Percentiles rank a stretch among this genome's conserved stretches.
Evolutionary conservation across 2,329 filamentous ascomycete species (phyloP).

Genomic region (Scleromitrula shiraiana): DNA sequence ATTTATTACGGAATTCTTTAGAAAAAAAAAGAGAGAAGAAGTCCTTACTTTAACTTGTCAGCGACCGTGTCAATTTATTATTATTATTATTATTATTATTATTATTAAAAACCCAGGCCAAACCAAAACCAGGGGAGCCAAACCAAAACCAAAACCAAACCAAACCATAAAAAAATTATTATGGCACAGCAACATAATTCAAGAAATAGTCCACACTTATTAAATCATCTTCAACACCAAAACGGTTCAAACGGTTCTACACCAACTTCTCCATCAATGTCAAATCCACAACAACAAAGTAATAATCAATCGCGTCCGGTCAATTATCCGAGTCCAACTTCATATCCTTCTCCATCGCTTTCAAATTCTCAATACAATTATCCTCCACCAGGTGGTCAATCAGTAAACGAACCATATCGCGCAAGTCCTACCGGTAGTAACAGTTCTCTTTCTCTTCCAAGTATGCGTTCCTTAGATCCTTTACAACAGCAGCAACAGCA

Average conservation of each 20-base stretch:
- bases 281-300: conserved; percentile 22
- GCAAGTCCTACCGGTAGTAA: conserved; percentile 36
- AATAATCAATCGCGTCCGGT: conserved; percentile 21
- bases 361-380: conserved; percentile 42
- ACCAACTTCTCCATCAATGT: conserved; percentile 29
- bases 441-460: conserved; percentile 40
- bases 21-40: conserved; percentile 4
- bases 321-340: conserved; percentile 38
- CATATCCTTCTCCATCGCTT: conserved; percentile 39
- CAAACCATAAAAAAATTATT: no score
- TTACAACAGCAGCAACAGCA: conserved; percentile 28
- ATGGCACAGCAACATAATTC: conserved; percentile 22
- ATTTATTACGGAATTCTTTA: background rate
- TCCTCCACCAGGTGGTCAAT: conserved; percentile 32
- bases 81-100: no score
- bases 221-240: conserved; percentile 21
- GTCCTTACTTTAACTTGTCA: background rate
- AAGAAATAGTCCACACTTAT: conserved; percentile 25
- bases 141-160: no score
- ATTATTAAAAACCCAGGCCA: no score
- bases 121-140: no score
- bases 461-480: conserved; percentile 41
- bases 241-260: conserved; percentile 28
- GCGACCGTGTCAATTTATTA: conserved; percentile 6
- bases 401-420: conserved; percentile 35